phyloP scores from a whole-genome alignment of 2,329 filamentous ascomycete species.

The Neonectria punicea region DNA sequence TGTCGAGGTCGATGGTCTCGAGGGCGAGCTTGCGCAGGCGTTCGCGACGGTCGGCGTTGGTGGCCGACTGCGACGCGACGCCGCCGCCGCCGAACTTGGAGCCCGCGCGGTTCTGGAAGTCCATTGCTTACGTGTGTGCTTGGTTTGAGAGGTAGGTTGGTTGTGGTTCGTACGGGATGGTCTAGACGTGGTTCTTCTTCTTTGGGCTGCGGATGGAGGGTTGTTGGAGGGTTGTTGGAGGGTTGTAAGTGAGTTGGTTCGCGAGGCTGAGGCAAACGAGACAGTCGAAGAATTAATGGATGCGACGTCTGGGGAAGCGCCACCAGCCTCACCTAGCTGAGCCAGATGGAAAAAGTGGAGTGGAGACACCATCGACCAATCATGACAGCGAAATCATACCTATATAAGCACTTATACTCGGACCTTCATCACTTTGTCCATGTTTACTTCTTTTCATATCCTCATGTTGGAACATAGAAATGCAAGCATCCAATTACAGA shows the following conservation, averaged over 20 bases:
- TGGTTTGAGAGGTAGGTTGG: background rate
- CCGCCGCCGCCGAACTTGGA: conserved; percentile 98
- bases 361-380: conserved; percentile 32
- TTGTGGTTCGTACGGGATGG: background rate
- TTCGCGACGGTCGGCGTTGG: conserved; percentile 96
- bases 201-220: background rate
- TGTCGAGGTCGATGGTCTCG: conserved; percentile 98
- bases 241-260: conserved; percentile 3
- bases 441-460: background rate
- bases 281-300: conserved; percentile 10
- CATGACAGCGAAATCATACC: conserved; percentile 4
- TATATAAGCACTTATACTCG: background rate
- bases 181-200: background rate
- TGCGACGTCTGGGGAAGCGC: conserved; percentile 26
- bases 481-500: background rate
- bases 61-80: conserved; percentile 91
- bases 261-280: conserved; percentile 27
- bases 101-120: conserved; percentile 90
- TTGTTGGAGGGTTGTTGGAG: background rate
- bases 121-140: conserved; percentile 57
- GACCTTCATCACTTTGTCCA: background rate
- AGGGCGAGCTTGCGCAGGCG: conserved; percentile 97
- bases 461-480: background rate
- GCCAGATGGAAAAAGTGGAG: background rate
- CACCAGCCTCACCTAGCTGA: conserved; percentile 15